Conservation (phyloP, 495 filamentous ascomycete species). For the Aspergillus carlsbadensis region DNA sequence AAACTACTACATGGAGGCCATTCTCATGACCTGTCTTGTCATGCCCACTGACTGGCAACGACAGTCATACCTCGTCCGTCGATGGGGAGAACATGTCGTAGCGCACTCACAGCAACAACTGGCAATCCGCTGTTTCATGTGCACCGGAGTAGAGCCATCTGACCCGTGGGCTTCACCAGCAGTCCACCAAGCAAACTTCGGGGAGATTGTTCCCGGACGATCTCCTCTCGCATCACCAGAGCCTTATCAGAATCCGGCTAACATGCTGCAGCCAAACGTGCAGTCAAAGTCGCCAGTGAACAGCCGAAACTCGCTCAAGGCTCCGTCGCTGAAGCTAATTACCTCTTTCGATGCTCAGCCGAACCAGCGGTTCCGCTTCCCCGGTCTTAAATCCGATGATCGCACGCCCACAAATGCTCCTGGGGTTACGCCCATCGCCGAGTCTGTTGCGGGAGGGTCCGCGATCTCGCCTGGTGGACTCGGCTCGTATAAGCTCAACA, state of each 20-base stretch:
- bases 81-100: constrained; percentile 93
- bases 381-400: constrained; percentile 63
- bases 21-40: constrained; percentile 73
- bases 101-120: constrained; percentile 83
- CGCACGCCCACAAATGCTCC: constrained; percentile 73
- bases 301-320: constrained; percentile 59
- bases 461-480: constrained; percentile 75
- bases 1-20: constrained; percentile 86
- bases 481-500: constrained; percentile 64
- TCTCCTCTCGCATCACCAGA: constrained; percentile 49
- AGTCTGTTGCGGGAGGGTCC: constrained; percentile 84
- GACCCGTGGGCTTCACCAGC: constrained; percentile 85
- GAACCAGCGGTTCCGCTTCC: constrained; percentile 64
- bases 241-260: constrained; percentile 31
- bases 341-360: constrained; percentile 73
- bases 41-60: constrained; percentile 83
- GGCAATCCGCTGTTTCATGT: constrained; percentile 89
- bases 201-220: constrained; percentile 29
- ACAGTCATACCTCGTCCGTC: constrained; percentile 79
- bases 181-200: constrained; percentile 62
- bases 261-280: constrained; percentile 25
- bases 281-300: constrained; percentile 28
- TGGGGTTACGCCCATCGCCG: constrained; percentile 85
- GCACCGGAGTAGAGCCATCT: constrained; percentile 70
- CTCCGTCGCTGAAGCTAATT: constrained; percentile 87